A percentile compares a stretch with the other conserved stretches of the same genome.
phyloP scores from a whole-genome alignment of 2,329 filamentous ascomycete species.

The Myriosclerotinia scirpicola region DNA sequence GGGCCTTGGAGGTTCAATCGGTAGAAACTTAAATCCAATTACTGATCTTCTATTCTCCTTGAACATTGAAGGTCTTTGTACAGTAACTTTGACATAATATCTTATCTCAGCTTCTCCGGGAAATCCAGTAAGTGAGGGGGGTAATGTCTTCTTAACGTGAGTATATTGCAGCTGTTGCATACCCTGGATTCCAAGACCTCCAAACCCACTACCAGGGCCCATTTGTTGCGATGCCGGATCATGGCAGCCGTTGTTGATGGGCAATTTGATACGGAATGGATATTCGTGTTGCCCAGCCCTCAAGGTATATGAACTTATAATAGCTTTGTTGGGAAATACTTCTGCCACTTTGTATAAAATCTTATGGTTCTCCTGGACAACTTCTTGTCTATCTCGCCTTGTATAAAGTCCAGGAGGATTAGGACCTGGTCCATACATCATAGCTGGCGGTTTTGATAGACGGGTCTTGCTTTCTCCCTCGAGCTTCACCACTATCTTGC shows the following conservation, averaged over 20 bases:
- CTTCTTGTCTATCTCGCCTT: slow-evolving; percentile 32
- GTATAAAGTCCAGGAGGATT: slow-evolving; percentile 26
- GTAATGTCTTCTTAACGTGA: slow-evolving; percentile 83
- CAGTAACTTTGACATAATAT: slow-evolving; percentile 95
- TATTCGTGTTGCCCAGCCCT: slow-evolving; percentile 72
- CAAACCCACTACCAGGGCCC: slow-evolving; percentile 54
- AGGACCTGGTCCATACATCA: slow-evolving; percentile 15
- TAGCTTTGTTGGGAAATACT: slow-evolving; percentile 59
- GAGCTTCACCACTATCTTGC: slow-evolving; percentile 76
- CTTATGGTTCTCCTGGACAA: slow-evolving; percentile 63
- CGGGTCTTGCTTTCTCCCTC: slow-evolving; percentile 76
- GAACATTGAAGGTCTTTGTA: slow-evolving; percentile 83
- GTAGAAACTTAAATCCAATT: slow-evolving; percentile 78
- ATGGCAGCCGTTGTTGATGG: slow-evolving; percentile 68
- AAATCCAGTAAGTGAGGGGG: slow-evolving; percentile 85
- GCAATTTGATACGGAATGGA: slow-evolving; percentile 74
- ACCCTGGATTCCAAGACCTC: slow-evolving; percentile 63
- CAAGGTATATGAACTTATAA: slow-evolving; percentile 52
- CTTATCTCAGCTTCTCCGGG: slow-evolving; percentile 84
- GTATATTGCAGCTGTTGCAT: slow-evolving; percentile 59
- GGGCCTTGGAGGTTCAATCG: slow-evolving; percentile 83
- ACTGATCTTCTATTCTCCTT: slow-evolving; percentile 81
- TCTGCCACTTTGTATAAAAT: slow-evolving; percentile 72
- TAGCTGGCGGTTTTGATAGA: slow-evolving; percentile 33
- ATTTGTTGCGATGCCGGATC: slow-evolving; percentile 52